phyloP scores from a whole-genome alignment of 345 rosid genomes.

The Xanthoceras sorbifolium region DNA sequence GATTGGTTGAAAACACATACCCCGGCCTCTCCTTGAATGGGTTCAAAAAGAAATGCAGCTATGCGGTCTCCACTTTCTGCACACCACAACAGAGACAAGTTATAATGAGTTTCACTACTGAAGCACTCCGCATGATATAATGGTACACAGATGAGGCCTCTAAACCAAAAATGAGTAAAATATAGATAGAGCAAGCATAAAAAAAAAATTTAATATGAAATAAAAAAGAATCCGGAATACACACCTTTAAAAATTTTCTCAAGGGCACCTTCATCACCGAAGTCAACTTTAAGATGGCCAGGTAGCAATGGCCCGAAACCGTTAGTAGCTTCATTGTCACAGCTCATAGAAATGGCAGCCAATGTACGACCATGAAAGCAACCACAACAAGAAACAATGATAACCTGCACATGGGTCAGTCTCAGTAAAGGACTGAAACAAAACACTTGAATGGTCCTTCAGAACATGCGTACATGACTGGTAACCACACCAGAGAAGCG shows the following conservation, averaged over 20 bases:
- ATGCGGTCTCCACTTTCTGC: conserved; percentile 74
- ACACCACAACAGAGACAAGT: conserved; percentile 24
- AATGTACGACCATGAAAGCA: conserved; percentile 98
- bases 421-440: conserved; percentile 13
- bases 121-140: not conserved
- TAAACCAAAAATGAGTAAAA: not conserved
- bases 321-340: conserved; percentile 94
- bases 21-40: conserved; percentile 99
- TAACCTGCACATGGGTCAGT: conserved; percentile 51
- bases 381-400: conserved; percentile 94
- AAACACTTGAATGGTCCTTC: not conserved
- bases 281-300: conserved; percentile 92
- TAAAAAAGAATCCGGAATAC: not conserved
- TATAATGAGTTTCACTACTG: not conserved
- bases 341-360: conserved; percentile 95
- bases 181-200: conserved; percentile 6
- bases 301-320: conserved; percentile 94
- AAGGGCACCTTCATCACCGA: conserved; percentile 72
- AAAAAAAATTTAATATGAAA: not conserved
- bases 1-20: conserved; percentile 43
- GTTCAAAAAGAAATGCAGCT: conserved; percentile 95
- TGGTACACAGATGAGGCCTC: conserved; percentile 4
- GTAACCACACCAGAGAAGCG: not conserved
- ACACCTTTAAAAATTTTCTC: conserved; percentile 81
- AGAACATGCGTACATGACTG: conserved; percentile 13